A percentile compares a stretch with the other conserved stretches of the same genome.
Conservation (phyloP, 495 filamentous ascomycete genomes). For the Glutinoglossum americanum region DNA sequence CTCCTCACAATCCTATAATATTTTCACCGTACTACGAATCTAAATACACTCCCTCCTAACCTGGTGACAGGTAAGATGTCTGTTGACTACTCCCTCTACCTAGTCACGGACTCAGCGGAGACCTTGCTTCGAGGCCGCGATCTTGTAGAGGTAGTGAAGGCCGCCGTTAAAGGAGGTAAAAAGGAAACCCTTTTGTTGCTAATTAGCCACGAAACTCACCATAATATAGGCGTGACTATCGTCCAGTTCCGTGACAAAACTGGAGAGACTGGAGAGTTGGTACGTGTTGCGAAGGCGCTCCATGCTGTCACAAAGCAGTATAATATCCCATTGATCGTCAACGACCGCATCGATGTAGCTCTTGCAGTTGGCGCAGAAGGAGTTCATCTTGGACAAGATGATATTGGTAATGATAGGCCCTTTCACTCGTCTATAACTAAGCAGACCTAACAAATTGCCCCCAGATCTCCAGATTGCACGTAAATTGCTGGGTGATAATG, state of each 20-base stretch:
- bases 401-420: constrained; percentile 36
- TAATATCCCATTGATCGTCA: constrained; percentile 69
- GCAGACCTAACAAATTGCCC: background rate
- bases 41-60: background rate
- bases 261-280: constrained; percentile 49
- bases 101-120: constrained; percentile 80
- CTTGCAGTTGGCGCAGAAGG: constrained; percentile 72
- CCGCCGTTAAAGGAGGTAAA: constrained; percentile 49
- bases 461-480: constrained; percentile 43
- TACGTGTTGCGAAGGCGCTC: constrained; percentile 46
- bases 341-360: constrained; percentile 87
- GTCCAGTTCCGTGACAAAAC: constrained; percentile 86
- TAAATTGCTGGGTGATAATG: constrained; percentile 45
- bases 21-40: background rate
- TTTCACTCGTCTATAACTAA: background rate
- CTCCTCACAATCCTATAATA: background rate
- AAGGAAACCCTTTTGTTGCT: constrained; percentile 8
- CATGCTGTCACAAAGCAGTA: constrained; percentile 45
- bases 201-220: constrained; percentile 3
- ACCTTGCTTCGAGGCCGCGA: constrained; percentile 51
- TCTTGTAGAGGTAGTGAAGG: constrained; percentile 52
- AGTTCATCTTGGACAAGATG: constrained; percentile 87
- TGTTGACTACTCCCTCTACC: constrained; percentile 47
- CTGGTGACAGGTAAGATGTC: constrained; percentile 7
- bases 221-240: constrained; percentile 45